These are phyloP conservation scores for Pseudogymnoascus sp. DNA, from an alignment of 2,329 filamentous ascomycete genomes.

Conservation along the genomic window DNA sequence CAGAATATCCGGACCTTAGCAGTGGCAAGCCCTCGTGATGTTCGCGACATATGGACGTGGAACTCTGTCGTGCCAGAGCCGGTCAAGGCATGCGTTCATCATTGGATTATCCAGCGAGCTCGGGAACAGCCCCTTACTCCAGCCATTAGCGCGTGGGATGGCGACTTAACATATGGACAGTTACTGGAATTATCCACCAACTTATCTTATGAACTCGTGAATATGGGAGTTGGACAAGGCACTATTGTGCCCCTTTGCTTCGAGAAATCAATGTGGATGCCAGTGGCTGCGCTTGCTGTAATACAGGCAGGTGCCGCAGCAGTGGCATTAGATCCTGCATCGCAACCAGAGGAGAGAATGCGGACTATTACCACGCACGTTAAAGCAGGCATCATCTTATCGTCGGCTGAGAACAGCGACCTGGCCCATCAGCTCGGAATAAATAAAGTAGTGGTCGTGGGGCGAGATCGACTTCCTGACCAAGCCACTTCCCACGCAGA, in stretches of 20 bases:
- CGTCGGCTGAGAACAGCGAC: neutral
- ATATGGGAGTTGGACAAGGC: constrained; percentile 2
- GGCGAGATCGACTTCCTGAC: neutral
- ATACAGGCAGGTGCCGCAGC: constrained; percentile 26
- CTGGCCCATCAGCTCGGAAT: neutral
- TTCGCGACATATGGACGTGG: neutral
- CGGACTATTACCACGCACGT: neutral
- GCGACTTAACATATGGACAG: constrained; percentile 10
- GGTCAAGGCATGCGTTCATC: constrained; percentile 6
- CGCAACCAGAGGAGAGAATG: constrained; percentile 22
- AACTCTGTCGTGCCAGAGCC: neutral
- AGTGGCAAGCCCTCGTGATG: neutral
- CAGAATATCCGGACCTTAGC: neutral
- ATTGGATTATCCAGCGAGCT: constrained; percentile 8
- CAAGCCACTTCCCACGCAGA: neutral
- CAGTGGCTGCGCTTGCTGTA: constrained; percentile 26
- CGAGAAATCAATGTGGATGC: constrained; percentile 26
- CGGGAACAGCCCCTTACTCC: constrained; percentile 8
- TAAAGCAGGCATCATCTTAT: neutral
- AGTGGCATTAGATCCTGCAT: constrained; percentile 27
- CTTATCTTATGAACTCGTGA: constrained; percentile 3
- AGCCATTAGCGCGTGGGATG: constrained; percentile 10
- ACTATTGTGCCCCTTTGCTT: constrained; percentile 24
- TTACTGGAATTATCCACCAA: constrained; percentile 1
- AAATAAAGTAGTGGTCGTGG: neutral